These are phyloP conservation scores for Cercospora citrullina DNA, from an alignment of 2,329 filamentous ascomycete genomes.

Conservation along the genomic window DNA sequence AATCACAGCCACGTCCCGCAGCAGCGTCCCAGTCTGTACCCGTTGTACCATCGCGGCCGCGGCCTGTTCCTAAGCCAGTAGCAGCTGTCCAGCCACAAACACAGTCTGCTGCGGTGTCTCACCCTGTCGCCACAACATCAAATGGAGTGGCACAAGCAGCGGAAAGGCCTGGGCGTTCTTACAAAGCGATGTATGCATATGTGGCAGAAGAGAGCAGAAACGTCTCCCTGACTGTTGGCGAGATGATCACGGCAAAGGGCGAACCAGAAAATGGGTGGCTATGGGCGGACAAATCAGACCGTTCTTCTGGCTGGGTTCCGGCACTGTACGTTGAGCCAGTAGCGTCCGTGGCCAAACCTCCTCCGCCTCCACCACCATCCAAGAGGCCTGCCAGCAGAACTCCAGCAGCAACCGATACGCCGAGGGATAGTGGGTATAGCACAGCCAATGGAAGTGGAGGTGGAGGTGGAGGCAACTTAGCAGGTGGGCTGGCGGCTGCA, in stretches of 20 bases:
- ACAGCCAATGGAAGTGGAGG: slow-evolving; percentile 39
- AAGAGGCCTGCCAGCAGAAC: slow-evolving; percentile 73
- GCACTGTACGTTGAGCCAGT: too few relatives aligned
- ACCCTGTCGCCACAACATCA: not conserved
- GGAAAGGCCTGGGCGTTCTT: too few relatives aligned
- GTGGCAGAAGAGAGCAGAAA: too few relatives aligned
- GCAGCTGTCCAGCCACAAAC: slow-evolving; percentile 56
- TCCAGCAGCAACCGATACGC: slow-evolving; percentile 61
- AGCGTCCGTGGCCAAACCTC: not conserved
- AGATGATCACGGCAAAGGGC: too few relatives aligned
- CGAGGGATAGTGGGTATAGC: slow-evolving; percentile 63
- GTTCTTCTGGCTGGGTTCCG: too few relatives aligned
- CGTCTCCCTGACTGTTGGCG: too few relatives aligned
- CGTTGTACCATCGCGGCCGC: not conserved
- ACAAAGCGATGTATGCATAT: too few relatives aligned
- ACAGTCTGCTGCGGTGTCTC: slow-evolving; percentile 47
- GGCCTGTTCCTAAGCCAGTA: slow-evolving; percentile 42
- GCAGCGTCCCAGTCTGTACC: not conserved
- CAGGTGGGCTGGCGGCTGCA: slow-evolving; percentile 53
- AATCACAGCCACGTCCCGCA: not conserved
- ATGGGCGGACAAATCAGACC: too few relatives aligned
- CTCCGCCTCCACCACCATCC: slow-evolving; percentile 57
- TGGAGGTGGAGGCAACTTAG: slow-evolving; percentile 45
- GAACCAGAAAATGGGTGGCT: too few relatives aligned
- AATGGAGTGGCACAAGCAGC: not conserved